Evolutionary conservation across 805 yeast genomes (phyloP).

Genomic region (Danielozyma ontarioensis): DNA sequence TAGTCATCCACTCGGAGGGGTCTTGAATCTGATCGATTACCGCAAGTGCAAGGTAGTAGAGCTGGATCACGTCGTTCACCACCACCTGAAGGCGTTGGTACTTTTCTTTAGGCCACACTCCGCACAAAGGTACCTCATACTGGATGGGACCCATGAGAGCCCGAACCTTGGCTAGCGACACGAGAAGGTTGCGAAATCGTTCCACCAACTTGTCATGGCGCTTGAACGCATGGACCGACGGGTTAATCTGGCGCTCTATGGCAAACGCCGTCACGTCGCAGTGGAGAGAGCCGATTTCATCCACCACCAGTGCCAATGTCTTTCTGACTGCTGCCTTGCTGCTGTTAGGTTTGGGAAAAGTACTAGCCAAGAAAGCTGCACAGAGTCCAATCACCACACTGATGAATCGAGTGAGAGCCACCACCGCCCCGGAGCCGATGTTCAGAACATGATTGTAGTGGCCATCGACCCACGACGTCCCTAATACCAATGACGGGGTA

Average conservation of each 20-base stretch:
- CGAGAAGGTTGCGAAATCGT: slow-evolving; percentile 15
- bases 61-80: slow-evolving; percentile 20
- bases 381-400: slow-evolving; percentile 23
- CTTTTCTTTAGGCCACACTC: slow-evolving; percentile 26
- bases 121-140: slow-evolving; percentile 25
- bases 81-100: slow-evolving; percentile 17
- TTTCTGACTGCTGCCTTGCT: slow-evolving; percentile 22
- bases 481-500: slow-evolving; percentile 24
- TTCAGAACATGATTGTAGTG: slow-evolving; percentile 11
- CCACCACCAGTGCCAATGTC: slow-evolving; percentile 15
- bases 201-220: slow-evolving; percentile 18
- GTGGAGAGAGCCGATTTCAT: slow-evolving; percentile 23
- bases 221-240: slow-evolving; percentile 10
- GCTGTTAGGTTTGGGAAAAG: slow-evolving; percentile 26
- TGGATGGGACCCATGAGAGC: slow-evolving; percentile 19
- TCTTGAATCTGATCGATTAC: slow-evolving; percentile 22
- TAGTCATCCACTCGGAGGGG: slow-evolving; percentile 22
- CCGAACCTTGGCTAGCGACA: slow-evolving; percentile 15
- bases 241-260: slow-evolving; percentile 13
- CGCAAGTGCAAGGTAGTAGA: slow-evolving; percentile 18
- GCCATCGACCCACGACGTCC: slow-evolving; percentile 29
- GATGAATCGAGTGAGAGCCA: slow-evolving; percentile 23
- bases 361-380: slow-evolving; percentile 25
- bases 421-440: slow-evolving; percentile 24
- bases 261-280: slow-evolving; percentile 25